A percentile compares a stretch with the other conserved stretches of the same genome.
Evolutionary conservation across 2,329 filamentous ascomycete species (phyloP).

Genomic region (Hortaea sp.): DNA sequence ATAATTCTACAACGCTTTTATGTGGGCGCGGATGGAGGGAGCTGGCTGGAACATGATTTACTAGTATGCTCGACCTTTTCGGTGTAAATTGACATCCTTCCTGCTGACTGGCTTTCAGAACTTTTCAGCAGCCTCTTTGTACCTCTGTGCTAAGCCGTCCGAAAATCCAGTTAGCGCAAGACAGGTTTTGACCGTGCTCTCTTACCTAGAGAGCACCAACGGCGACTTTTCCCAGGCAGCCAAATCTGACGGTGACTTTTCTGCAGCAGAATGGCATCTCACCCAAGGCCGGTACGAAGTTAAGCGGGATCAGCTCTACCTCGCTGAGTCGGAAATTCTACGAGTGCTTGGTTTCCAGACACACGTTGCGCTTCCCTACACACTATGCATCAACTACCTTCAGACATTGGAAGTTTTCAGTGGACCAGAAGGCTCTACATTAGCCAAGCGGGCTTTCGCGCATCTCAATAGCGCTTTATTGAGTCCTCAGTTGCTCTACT

Average conservation of each 20-base stretch:
- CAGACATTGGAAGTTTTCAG: slow-evolving; percentile 68
- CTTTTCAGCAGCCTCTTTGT: slow-evolving; percentile 70
- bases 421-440: slow-evolving; percentile 32
- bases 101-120: slow-evolving; percentile 43
- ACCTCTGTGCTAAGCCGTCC: slow-evolving; percentile 73
- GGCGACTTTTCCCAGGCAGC: slow-evolving; percentile 40
- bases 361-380: slow-evolving; percentile 76
- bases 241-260: slow-evolving; percentile 8
- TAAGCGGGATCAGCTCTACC: slow-evolving; percentile 54
- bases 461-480: slow-evolving; percentile 81
- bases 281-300: slow-evolving; percentile 62
- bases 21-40: slow-evolving; percentile 48
- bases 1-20: slow-evolving; percentile 75
- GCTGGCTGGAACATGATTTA: slow-evolving; percentile 40
- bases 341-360: slow-evolving; percentile 69
- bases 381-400: slow-evolving; percentile 81
- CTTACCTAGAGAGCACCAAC: slow-evolving; percentile 59
- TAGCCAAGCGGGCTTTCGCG: slow-evolving; percentile 58
- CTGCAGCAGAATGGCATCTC: slow-evolving; percentile 41
- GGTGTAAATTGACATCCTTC: background rate
- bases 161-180: slow-evolving; percentile 65
- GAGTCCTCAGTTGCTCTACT: slow-evolving; percentile 78
- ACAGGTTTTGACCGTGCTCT: slow-evolving; percentile 75
- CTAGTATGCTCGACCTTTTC: slow-evolving; percentile 29
- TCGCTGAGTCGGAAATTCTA: slow-evolving; percentile 69